Evolutionary conservation across 2,329 filamentous ascomycete species (phyloP), one percentile per base, ranked within the genome.

Genomic region (Ceratocystis colombiana): DNA sequence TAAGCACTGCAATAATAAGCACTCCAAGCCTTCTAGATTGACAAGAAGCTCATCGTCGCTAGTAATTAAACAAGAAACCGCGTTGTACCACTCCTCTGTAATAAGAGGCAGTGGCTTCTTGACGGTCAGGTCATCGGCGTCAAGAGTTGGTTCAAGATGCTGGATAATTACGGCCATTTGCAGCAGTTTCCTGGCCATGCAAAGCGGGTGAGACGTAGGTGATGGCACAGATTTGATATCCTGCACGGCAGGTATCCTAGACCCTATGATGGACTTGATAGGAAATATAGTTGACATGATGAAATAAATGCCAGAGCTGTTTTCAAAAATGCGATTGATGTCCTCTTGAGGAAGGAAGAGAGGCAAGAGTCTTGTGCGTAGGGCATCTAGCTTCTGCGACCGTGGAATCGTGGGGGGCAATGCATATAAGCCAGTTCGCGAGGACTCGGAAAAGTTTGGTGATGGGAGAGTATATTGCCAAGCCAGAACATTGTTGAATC

Each of bases 21-120:
- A 79, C 71, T 84, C 79, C 0, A 84, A 71, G 1, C 81, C 82
- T 70, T 84, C 81, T 1, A 79, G 70, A 2, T 77, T 80, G 25
- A 78, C 78, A 0, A 81, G 72, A 3, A 85, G 72, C 48, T 82
- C 78, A 57, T 84, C 80, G 46, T 82, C 78, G 3, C 76, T 76
- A 0, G 79, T 79, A 2, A 84, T 78, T 4, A 77, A 72, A 3
- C 74, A 73, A 2, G 71, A 70, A 1, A 77, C 72, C 0, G 73
- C 69, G 6, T 71, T 71, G 1, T 76, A 70, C 66, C 76, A 75
- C 0, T 64, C 73, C 33, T 20, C 68, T 68, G 76, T 75, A n/a
- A 71, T 50, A 1, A 71, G 69, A 1, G 70, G 67, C 10, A 73
- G 37, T 12, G 72, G 64, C 8, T 70, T 68, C 17, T 69, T 70